Evolutionary conservation across 495 filamentous ascomycete species (phyloP), one percentile per base, ranked within the genome.

Genomic region (Tuber microsphaerosporum): DNA sequence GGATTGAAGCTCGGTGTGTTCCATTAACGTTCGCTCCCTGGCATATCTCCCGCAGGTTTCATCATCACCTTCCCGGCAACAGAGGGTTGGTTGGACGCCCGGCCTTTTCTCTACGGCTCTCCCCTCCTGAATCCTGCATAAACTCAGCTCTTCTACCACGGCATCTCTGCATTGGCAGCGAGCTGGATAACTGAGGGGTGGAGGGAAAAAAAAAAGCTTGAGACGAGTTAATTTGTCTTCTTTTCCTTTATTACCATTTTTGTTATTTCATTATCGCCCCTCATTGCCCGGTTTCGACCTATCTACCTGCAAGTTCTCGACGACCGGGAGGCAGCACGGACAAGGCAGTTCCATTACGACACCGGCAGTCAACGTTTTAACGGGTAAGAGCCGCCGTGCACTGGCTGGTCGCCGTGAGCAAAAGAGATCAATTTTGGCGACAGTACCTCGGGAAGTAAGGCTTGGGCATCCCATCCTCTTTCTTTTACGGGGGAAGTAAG

Each of bases 351-450:
- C 70, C 73, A 79, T 79, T 79, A 79, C 77, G 72, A 61, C 51
- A 70, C 73, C 76, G 70, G 77, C 78, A 75, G 44, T 61, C 76
- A 65, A 79, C 77, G 73, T 77, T 34, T 65, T 76, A 75, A 72
- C 77, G 70, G 76, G 78, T 79, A 75, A 61, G 56, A 74, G 65
- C 44, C 56, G 72, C 76, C 56, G 56, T 34, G 26, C 26, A 65
- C 26, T 65, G 56, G n/a, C n/a, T 65, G 56, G 26, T 65, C 31
- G 56, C 56, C 26, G 56, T 65, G 56, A 65, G 56, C 26, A 34
- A 65, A 65, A 65, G 56, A 65, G 26, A 65, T 65, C 56, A 16
- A 34, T 65, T 65, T 65, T 65, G 56, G 56, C 26, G 56, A 34
- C 12, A 65, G 19, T 26, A 34, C 26, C 26, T 6, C 56, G 56